Conservation (phyloP, 768 basidiomycete species). For the Naganishia vaughanmartiniae region DNA sequence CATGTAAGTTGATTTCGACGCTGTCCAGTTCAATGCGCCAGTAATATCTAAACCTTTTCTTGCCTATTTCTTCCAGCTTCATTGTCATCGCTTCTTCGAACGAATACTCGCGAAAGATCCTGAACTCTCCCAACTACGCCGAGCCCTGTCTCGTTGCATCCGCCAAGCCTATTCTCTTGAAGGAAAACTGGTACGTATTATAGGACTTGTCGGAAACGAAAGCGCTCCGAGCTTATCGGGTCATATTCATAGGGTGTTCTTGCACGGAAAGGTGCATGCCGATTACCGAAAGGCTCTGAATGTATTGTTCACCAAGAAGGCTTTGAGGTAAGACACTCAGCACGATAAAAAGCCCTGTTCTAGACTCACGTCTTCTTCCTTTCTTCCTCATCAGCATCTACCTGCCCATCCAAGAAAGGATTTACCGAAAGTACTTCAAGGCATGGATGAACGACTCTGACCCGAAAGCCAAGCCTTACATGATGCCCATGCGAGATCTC, state of each 20-base stretch:
- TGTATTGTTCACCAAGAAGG: slow-evolving; percentile 87
- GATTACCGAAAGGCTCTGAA: slow-evolving; percentile 91
- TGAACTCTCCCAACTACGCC: slow-evolving; percentile 87
- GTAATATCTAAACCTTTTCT: too few species aligned
- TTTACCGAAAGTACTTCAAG: slow-evolving; percentile 71
- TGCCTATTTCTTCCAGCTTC: slow-evolving; percentile 62
- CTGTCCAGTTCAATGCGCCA: background rate
- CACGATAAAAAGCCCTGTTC: background rate
- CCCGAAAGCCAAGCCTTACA: slow-evolving; percentile 58
- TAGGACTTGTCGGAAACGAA: background rate
- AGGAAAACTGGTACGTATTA: slow-evolving; percentile 74
- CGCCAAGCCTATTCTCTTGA: slow-evolving; percentile 77
- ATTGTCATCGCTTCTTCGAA: slow-evolving; percentile 98
- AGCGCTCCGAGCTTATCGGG: background rate
- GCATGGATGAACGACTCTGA: slow-evolving; percentile 64
- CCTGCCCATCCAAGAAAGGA: slow-evolving; percentile 73
- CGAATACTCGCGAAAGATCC: slow-evolving; percentile 86
- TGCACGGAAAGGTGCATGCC: slow-evolving; percentile 87
- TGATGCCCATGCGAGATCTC: slow-evolving; percentile 86
- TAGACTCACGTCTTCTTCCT: background rate
- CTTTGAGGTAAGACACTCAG: slow-evolving; percentile 44
- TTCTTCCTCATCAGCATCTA: slow-evolving; percentile 63
- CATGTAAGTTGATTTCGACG: slow-evolving; percentile 63
- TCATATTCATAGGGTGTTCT: slow-evolving; percentile 73
- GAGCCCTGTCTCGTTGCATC: slow-evolving; percentile 93